Evolutionary conservation across 2,329 filamentous ascomycete genomes (phyloP).

Genomic region (Exophiala aquamarina): DNA sequence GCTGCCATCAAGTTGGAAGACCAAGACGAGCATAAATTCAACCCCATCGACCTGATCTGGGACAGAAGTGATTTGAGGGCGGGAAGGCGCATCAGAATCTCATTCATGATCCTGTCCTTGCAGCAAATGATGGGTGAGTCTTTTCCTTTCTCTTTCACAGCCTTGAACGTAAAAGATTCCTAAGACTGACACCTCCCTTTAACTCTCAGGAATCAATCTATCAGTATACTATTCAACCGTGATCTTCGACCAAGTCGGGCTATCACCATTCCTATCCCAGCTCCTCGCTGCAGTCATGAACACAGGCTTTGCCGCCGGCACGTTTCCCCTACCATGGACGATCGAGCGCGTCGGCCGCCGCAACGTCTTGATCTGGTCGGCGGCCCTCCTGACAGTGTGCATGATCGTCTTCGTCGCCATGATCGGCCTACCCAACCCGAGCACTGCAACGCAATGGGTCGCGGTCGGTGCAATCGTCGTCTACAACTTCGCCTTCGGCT

Average conservation of each 20-base stretch:
- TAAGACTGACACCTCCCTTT: neutral
- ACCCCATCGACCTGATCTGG: conserved; percentile 30
- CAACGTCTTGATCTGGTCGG: conserved; percentile 19
- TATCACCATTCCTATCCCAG: conserved; percentile 14
- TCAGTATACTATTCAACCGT: conserved; percentile 25
- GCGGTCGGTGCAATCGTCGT: conserved; percentile 15
- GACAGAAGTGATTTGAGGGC: conserved; percentile 37
- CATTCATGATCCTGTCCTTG: conserved; percentile 35
- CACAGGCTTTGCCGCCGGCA: conserved; percentile 19
- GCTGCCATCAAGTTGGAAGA: conserved; percentile 24
- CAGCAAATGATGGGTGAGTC: conserved; percentile 31
- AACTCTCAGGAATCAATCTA: conserved; percentile 31
- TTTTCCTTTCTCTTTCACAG: neutral
- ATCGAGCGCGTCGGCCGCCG: conserved; percentile 20
- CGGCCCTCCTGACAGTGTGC: conserved; percentile 11
- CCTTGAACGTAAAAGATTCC: neutral
- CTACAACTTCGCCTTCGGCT: conserved; percentile 20
- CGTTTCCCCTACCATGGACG: conserved; percentile 12
- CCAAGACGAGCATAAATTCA: conserved; percentile 31
- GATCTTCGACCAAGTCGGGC: conserved; percentile 19
- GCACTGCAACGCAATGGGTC: conserved; percentile 14
- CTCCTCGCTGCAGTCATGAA: conserved; percentile 23
- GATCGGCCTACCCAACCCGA: conserved; percentile 22
- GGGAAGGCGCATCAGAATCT: conserved; percentile 38
- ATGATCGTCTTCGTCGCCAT: conserved; percentile 22